Evolutionary conservation across 2,329 filamentous ascomycete genomes (phyloP).

Genomic region (Ophiostoma montium): DNA sequence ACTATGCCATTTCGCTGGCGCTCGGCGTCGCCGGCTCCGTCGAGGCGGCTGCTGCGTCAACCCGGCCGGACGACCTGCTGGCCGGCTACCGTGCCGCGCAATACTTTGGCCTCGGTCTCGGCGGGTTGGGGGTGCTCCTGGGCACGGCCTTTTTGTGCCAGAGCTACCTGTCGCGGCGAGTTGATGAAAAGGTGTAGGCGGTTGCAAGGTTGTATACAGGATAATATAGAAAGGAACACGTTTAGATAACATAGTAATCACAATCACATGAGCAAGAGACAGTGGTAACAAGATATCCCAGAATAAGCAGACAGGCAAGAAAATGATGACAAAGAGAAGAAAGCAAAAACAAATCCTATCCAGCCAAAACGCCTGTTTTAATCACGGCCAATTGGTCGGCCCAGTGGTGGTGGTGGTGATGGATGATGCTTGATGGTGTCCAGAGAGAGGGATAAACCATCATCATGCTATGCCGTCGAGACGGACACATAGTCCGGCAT

Average conservation of each 20-base stretch:
- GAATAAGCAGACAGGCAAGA: not conserved
- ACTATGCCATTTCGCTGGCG: slow-evolving; percentile 53
- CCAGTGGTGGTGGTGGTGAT: not conserved
- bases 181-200: not conserved
- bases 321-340: not conserved
- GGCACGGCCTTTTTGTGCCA: slow-evolving; percentile 19
- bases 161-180: slow-evolving; percentile 13
- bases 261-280: not conserved
- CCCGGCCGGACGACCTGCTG: slow-evolving; percentile 16
- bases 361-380: slow-evolving; percentile 8
- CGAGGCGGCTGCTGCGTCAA: slow-evolving; percentile 27
- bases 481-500: too few species aligned
- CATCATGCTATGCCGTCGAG: too few species aligned
- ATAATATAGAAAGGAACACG: too few species aligned
- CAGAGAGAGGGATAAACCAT: too few species aligned
- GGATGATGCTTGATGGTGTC: too few species aligned
- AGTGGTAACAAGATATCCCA: not conserved
- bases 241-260: not conserved
- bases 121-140: slow-evolving; percentile 22
- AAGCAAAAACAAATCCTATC: not conserved
- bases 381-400: too few species aligned
- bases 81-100: slow-evolving; percentile 24
- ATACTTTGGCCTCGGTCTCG: slow-evolving; percentile 28
- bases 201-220: not conserved
- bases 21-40: slow-evolving; percentile 53